Evolutionary conservation across 1,139 yeast genomes (phyloP), one percentile per base, ranked within the genome.

Genomic region (Saccharomycopsis hybrid): DNA sequence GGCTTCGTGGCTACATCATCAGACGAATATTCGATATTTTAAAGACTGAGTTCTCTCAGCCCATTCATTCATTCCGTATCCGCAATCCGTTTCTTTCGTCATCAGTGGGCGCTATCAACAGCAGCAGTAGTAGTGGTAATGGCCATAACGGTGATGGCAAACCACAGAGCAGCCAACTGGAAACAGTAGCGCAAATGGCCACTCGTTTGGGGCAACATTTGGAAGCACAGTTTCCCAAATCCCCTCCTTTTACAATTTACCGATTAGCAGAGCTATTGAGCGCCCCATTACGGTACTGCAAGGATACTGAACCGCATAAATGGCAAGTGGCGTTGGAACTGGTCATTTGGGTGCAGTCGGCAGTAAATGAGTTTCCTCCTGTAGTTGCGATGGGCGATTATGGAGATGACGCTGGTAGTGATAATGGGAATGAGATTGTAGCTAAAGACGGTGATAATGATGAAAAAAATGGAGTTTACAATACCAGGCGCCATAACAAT

Each of bases 171-270:
- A 1, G 25, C 35, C 5, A 42, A 43, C 24, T 8, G 25, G 54
- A 43, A 38, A 39, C 54, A 5, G 27, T 49, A 13, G 29, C 27
- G 3, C 36, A 42, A 1, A 36, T 24, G 9, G 27, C 43, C 8
- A 11, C 9, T 3, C 44, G 52, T 11, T 4, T 51, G 5, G 18
- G 48, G 30, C 25, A 41, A 4, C 28, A 51, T 28, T 42, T 51
- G n/a, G 38, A 48, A 24, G 24, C 3, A 2, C 47, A 39, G 25
- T 51, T 51, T 33, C 37, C 43, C 13, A n/a, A 29, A 3, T 41
- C 47, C 4, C 54, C 54, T 4, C 54, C 54, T n/a, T 51, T 51
- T 27, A 51, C 54, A 3, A 49, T 51, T 7, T 38, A 45, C 4
- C 18, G 54, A 18, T 9, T 51, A 5, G 52, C 52, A 2, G 54